phyloP scores from a whole-genome alignment of 768 basidiomycete genomes.

The Phylloporus sp. region DNA sequence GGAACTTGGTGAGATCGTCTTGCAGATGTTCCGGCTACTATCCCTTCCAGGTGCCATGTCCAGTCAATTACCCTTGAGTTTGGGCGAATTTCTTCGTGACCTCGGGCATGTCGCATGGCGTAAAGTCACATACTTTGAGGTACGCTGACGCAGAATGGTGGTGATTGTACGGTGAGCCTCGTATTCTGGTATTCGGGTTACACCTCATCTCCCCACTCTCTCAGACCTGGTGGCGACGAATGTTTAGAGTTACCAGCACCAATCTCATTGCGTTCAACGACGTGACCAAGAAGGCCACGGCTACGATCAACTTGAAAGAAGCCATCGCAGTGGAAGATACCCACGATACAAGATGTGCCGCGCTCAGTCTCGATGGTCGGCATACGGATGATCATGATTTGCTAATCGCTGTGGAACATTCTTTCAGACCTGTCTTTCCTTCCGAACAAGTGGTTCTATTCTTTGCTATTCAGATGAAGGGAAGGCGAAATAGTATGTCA shows the following conservation, averaged over 20 bases:
- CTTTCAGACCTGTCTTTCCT: slow-evolving; percentile 80
- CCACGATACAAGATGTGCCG: slow-evolving; percentile 48
- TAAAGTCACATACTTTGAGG: slow-evolving; percentile 93
- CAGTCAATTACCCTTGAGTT: slow-evolving; percentile 79
- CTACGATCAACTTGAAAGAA: slow-evolving; percentile 88
- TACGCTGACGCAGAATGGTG: slow-evolving; percentile 86
- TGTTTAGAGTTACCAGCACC: slow-evolving; percentile 78
- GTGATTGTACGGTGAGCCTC: slow-evolving; percentile 77
- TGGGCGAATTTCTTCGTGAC: slow-evolving; percentile 89
- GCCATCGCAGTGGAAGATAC: slow-evolving; percentile 75
- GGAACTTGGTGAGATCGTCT: slow-evolving; percentile 80
- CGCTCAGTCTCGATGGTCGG: slow-evolving; percentile 42
- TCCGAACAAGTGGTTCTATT: slow-evolving; percentile 78
- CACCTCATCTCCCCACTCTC: background rate
- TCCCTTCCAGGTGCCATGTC: slow-evolving; percentile 77
- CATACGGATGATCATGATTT: slow-evolving; percentile 56
- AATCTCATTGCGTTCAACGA: slow-evolving; percentile 89
- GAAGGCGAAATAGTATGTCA: slow-evolving; percentile 70
- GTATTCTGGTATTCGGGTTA: background rate
- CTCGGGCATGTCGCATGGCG: slow-evolving; percentile 90
- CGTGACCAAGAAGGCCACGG: slow-evolving; percentile 83
- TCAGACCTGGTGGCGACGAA: slow-evolving; percentile 79
- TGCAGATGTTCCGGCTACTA: slow-evolving; percentile 89
- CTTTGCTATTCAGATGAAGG: slow-evolving; percentile 85
- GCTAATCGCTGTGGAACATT: slow-evolving; percentile 68